These are phyloP conservation scores for Mimosa pudica DNA, from an alignment of 306 rosid genomes.

Conservation along the genomic window DNA sequence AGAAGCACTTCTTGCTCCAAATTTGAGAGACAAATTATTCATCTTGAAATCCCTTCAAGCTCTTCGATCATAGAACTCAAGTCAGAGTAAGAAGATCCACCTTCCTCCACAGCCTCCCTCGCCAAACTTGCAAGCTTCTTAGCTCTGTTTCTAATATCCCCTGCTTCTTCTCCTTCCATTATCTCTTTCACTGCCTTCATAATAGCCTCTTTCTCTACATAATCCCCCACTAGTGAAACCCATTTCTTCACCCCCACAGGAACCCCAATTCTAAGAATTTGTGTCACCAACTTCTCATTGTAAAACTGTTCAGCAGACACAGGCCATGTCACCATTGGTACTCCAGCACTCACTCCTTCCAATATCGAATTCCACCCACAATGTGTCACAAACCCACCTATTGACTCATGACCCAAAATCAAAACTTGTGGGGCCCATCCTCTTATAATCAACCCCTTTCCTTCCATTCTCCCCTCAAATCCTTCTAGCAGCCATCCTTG, in stretches of 20 bases:
- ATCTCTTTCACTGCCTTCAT: constrained; percentile 18
- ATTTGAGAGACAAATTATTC: background rate
- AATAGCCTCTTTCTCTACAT: background rate
- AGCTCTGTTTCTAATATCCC: constrained; percentile 32
- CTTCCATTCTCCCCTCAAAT: constrained; percentile 42
- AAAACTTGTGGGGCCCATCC: constrained; percentile 55
- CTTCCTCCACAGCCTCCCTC: constrained; percentile 23
- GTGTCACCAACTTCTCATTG: constrained; percentile 44
- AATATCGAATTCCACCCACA: constrained; percentile 54
- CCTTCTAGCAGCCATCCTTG: constrained; percentile 49
- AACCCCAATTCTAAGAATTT: constrained; percentile 37
- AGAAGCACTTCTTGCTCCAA: background rate
- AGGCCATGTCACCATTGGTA: constrained; percentile 53
- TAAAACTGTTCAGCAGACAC: constrained; percentile 45
- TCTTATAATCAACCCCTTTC: constrained; percentile 44
- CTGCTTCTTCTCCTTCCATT: constrained; percentile 37
- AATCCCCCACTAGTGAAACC: constrained; percentile 7
- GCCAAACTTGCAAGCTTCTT: constrained; percentile 27
- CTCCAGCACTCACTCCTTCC: constrained; percentile 45
- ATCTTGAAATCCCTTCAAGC: background rate
- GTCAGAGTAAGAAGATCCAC: constrained; percentile 32
- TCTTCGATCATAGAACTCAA: background rate
- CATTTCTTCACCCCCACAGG: constrained; percentile 38
- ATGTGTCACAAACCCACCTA: constrained; percentile 55
- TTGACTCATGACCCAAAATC: constrained; percentile 43